Base-by-base conservation (phyloP, 2,329 filamentous ascomycete species). In the Botrytis galanthina region DNA sequence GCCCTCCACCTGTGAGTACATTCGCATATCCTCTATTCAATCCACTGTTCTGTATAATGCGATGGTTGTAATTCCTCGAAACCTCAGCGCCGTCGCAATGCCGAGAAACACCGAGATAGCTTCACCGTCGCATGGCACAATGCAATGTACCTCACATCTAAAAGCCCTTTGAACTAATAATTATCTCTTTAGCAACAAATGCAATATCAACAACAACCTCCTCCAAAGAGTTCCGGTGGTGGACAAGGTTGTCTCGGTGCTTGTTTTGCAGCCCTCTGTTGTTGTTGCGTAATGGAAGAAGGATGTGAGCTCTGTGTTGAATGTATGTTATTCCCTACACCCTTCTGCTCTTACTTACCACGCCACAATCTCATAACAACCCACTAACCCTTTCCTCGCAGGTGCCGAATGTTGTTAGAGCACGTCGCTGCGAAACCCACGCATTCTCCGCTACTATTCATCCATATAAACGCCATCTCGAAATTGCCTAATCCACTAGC, bases 281-380 rank as follows among this genome's bases (percentile, higher is more conserved):
- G 85, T 78, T 87, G 86, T 80, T 87, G 85, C 77, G 82, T 85
- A 72, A 84, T 83, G 75, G 85, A 86, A 77, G 84, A 87, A 76
- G 83, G 84, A 70, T 86, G 86, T 79, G 86, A 87, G 77, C 84
- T 84, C 77, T 86, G 85, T 75, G 81, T 82, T 67, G 84, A 86
- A 57, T 86, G 85, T 80, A 76, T 64, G 79, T 78, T 78, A 75
- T 18, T 74, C 73, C 39, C n/a, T 32, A 44, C 12, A 18, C 29
- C 29, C 48, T 42, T 39, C 64, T 14, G 12, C 35, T 18, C 12
- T 51, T 20, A 14, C 42, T 48, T 3, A n/a, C 48, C 42, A 44
- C 18, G 32, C 64, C 39, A 26, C 35, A 46, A 48, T 48, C 57
- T 20, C 44, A 71, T n/a, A 51, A 60, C 22, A 29, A 42, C 12